Evolutionary conservation across 306 rosid genomes (phyloP), one percentile per base, ranked within the genome.

Genomic region (Glycine latifolia): DNA sequence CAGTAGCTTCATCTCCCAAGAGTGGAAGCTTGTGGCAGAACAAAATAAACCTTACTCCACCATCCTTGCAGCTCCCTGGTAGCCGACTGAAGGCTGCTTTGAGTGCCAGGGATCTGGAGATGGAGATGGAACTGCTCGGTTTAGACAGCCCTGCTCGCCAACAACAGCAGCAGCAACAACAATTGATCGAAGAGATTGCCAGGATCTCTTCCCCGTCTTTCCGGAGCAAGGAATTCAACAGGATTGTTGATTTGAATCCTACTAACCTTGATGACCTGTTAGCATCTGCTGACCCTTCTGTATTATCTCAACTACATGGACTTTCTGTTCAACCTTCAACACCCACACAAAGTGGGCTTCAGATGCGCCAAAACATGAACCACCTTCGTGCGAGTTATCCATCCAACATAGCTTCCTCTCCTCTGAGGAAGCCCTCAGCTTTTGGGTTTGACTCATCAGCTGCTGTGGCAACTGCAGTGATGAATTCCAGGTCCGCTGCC

Each of bases 371-470:
- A 83, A 91, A 90, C 89, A 87, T 93, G 91, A 96, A 90, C 91
- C 99, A 91, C 80, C 99, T 92, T 33, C 97, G 99, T 0, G 87
- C 93, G 12, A 92, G 97, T 77, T 96, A 93, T 89, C 98, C 99
- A 10, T 44, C 90, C 79, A 92, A 86, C 75, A 69, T 92, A 43
- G 83, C 98, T 16, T 93, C 99, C 74, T 91, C 97, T 11, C 94
- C 97, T 0, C 90, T 88, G 84, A 89, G 97, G 67, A 95, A 87
- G 80, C 84, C 96, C 54, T 74, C 97, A 2, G 48, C 88, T 2
- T 88, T 55, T 2, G 99, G 98, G 69, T 89, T 88, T 13, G 99
- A 95, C 55, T 91, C 98, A 41, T 89, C 99, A 0, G 84, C 91
- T 31, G 91, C 98, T 46, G 89, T 91, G 85, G 98, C 98, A 2